Base-by-base conservation (phyloP, 768 basidiomycete species). In the Guyanaporus albipodus region DNA sequence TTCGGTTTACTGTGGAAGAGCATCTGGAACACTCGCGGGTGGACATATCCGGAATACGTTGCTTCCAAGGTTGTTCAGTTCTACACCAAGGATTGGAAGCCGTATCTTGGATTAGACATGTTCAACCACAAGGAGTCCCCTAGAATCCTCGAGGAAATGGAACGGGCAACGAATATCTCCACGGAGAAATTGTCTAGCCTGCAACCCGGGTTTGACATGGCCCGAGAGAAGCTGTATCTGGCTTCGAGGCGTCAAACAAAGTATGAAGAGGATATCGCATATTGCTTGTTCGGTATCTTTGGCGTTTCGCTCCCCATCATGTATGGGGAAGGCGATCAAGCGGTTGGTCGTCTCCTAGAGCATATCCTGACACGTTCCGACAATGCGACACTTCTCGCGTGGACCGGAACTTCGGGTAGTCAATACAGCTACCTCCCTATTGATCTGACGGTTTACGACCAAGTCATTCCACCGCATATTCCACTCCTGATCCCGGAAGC, bases 1-100 rank as follows among this genome's bases (percentile, higher is more conserved):
- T 2, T 8, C 14, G 51, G 44, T 6, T 21, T 6, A 10, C 41
- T 48, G 1, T 8, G 27, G 33, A 15, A 1, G 2, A 54, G 50
- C 7, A 15, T 43, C 17, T 54, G 53, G 53, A 48, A 48, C 22
- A 53, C 38, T 3, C 45, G 50, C 0, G 46, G 22, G 1, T 54
- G 53, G 53, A 54, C 53, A 1, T 53, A 41, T 6, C 53, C 53
- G 11, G 50, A 54, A 27, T 53, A 48, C n/a, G 12, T 40, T 14
- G 53, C 52, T 2, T 28, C 46, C 1, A 1, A 35, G 12, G 6
- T 8, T 0, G 32, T 54, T 12, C 35, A 31, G 17, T 54, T 55
- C 27, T 55, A 54, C 23, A 49, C 52, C 0, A 47, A 50, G 8
- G 49, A 50, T 21, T 50, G 49, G 52, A 42, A 42, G 18, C 46